Base-by-base conservation (phyloP, 352 stramenopile species). In the Globisporangium carolinianum region DNA sequence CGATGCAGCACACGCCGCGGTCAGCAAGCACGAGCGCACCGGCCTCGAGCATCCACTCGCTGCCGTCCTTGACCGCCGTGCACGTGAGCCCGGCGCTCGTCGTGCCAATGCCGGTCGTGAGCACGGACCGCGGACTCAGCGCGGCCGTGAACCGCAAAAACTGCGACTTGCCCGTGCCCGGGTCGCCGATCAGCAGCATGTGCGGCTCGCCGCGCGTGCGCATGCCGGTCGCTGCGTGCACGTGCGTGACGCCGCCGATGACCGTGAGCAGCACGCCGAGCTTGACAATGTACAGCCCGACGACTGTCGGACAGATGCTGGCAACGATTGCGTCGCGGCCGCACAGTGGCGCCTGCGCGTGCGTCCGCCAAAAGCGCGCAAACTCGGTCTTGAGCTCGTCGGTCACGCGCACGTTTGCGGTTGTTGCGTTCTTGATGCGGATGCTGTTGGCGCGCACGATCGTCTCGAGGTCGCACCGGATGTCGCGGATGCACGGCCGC, bases 101-200 rank as follows among this genome's bases (percentile, higher is more conserved):
- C 0, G 96, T 99, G 18, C 95, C 96, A 38, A 98, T 97, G 1
- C 96, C 96, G 2, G 96, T 99, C 2, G 96, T 99, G 8, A 99
- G 68, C 14, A 99, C 94, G 0, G 92, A 98, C 14, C 97, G 79
- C 12, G 95, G 93, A 59, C 88, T 96, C 24, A 99, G 66, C 55
- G 97, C 94, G 5, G 94, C 89, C 4, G 95, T 96, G 73, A 98
- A 99, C 0, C 95, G 80, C 14, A 99, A 67, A 55, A 99, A 98
- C 70, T 99, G 96, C 41, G 84, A 97, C 67, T 98, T 98, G 41
- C 92, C 89, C 53, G 79, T 89, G 11, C 76, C 79, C 7, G 79
- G 81, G 53, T 93, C 83, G 6, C 79, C 85, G 24, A 93, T 87
- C 7, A 97, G 55, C 14, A 97, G 74, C 72, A 97, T 80, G 61